Evolutionary conservation across 2,329 filamentous ascomycete species (phyloP).

Genomic region (Ambrosiella xylebori): DNA sequence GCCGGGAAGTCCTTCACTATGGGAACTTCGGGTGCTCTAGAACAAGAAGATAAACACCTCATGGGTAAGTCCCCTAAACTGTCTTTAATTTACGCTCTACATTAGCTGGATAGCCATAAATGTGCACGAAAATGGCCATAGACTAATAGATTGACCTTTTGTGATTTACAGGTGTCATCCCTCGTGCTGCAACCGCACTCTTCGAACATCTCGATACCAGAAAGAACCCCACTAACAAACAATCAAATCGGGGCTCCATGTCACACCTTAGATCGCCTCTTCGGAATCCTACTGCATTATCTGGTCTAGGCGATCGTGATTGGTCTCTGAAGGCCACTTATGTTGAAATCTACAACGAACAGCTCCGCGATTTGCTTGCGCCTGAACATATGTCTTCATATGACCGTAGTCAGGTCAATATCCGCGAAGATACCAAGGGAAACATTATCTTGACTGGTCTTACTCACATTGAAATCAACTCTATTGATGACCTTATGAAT

Average conservation of each 20-base stretch:
- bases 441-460: conserved; percentile 88
- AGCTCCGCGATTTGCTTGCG: conserved; percentile 74
- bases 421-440: conserved; percentile 85
- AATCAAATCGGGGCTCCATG: conserved; percentile 45
- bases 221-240: conserved; percentile 27
- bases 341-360: conserved; percentile 96
- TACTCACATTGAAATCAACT: conserved; percentile 75
- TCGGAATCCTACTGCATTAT: conserved; percentile 43
- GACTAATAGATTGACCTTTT: neutral
- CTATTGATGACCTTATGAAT: conserved; percentile 74
- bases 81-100: neutral
- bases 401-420: conserved; percentile 68
- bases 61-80: conserved; percentile 49
- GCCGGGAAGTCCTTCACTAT: conserved; percentile 98
- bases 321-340: conserved; percentile 93
- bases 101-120: no score
- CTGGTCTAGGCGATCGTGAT: conserved; percentile 47
- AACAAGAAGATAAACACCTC: conserved; percentile 50
- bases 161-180: conserved; percentile 60
- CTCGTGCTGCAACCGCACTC: conserved; percentile 67
- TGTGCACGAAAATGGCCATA: no score
- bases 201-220: conserved; percentile 68
- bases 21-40: conserved; percentile 76
- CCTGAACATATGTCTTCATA: conserved; percentile 50
- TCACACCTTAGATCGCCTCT: conserved; percentile 66